Conservation (phyloP, 805 yeast species). For the Nakazawaea wickerhamii region DNA sequence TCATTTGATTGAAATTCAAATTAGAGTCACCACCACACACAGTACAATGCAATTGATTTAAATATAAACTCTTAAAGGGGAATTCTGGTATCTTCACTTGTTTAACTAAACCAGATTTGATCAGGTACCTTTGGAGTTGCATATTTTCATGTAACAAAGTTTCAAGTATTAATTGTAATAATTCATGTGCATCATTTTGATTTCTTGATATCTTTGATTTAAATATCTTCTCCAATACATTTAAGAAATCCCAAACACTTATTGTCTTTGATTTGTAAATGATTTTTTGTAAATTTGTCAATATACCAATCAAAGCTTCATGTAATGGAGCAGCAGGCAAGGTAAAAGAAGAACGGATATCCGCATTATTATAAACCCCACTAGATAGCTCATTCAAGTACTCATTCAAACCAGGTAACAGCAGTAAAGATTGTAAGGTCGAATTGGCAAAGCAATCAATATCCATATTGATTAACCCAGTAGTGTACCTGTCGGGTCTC, state of each 20-base stretch:
- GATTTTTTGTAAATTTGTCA: slow-evolving; percentile 59
- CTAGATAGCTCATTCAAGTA: slow-evolving; percentile 34
- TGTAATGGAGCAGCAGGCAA: slow-evolving; percentile 49
- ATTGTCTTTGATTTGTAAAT: slow-evolving; percentile 45
- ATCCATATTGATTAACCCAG: slow-evolving; percentile 76
- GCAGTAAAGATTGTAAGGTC: slow-evolving; percentile 71
- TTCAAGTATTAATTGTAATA: slow-evolving; percentile 76
- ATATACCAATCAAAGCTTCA: slow-evolving; percentile 44
- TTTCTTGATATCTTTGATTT: slow-evolving; percentile 67
- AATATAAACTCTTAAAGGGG: slow-evolving; percentile 67
- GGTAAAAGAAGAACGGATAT: neutral
- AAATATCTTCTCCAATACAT: slow-evolving; percentile 65
- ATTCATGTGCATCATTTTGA: slow-evolving; percentile 95
- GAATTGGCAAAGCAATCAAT: slow-evolving; percentile 94
- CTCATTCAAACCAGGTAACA: slow-evolving; percentile 52
- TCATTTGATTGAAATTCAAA: slow-evolving; percentile 53
- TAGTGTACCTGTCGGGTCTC: slow-evolving; percentile 69
- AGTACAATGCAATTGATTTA: slow-evolving; percentile 66
- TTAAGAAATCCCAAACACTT: slow-evolving; percentile 77
- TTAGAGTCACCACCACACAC: slow-evolving; percentile 59
- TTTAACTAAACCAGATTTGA: slow-evolving; percentile 12
- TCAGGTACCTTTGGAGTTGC: slow-evolving; percentile 31
- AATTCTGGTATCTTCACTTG: slow-evolving; percentile 44
- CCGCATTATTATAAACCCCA: slow-evolving; percentile 20
- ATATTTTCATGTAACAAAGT: slow-evolving; percentile 65